A percentile compares a stretch with the other conserved stretches of the same genome.
Conservation (phyloP, 768 basidiomycete genomes). For the Podaxis rugospora region DNA sequence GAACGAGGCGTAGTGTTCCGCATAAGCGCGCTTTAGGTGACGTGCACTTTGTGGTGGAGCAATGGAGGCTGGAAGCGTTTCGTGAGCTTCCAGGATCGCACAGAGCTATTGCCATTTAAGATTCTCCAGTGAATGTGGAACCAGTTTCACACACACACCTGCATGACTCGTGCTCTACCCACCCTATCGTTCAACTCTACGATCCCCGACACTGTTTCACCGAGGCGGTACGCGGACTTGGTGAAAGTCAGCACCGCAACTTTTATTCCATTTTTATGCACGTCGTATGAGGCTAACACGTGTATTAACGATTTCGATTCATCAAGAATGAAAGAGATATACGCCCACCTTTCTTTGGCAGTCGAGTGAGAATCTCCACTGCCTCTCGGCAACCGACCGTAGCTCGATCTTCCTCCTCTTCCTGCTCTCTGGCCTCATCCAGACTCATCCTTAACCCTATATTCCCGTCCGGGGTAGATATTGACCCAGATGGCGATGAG, state of each 20-base stretch:
- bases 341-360: conserved; percentile 78
- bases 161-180: conserved; percentile 74
- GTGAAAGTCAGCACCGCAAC: conserved; percentile 91
- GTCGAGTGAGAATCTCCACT: conserved; percentile 86
- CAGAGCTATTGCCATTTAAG: conserved; percentile 52
- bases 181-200: conserved; percentile 78
- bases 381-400: conserved; percentile 71
- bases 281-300: conserved; percentile 82
- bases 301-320: not conserved
- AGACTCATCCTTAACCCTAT: conserved; percentile 19
- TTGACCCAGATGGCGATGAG: not conserved
- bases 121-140: not conserved
- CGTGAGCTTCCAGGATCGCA: conserved; percentile 86
- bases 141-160: conserved; percentile 39
- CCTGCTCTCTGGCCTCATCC: conserved; percentile 31
- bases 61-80: conserved; percentile 66
- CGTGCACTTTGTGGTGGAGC: conserved; percentile 42
- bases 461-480: not conserved
- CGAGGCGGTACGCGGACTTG: conserved; percentile 87
- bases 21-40: conserved; percentile 70
- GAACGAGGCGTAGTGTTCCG: conserved; percentile 81
- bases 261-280: conserved; percentile 85
- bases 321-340: not conserved
- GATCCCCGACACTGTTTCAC: conserved; percentile 88
- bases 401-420: conserved; percentile 38